Evolutionary conservation across 495 filamentous ascomycete genomes (phyloP), one percentile per base, ranked within the genome.

Genomic region (Aspergillus nidulans): DNA sequence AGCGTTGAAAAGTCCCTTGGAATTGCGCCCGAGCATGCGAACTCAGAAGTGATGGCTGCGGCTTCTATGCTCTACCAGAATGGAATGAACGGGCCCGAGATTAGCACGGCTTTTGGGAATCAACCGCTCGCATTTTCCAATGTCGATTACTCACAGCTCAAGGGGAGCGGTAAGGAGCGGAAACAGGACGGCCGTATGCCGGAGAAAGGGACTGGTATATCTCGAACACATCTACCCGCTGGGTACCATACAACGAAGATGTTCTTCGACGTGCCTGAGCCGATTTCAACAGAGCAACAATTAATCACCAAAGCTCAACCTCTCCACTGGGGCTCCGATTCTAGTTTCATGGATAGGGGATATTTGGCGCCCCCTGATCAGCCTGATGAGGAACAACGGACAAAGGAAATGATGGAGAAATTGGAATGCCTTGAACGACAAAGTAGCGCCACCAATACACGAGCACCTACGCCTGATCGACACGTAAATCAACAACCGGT

Each of bases 281-380:
- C 74, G 1, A 68, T 71, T 26, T 69, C 70, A 8, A 63, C 57
- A 18, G 74, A 76, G 36, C 70, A 72, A 50, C 74, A 76, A 55
- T 63, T 67, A 10, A 68, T 67, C 23, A 58, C 66, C 8, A 75
- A 74, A 52, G 64, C 62, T 19, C 68, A 71, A 13, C 63, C 66
- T 15, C 66, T 87, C 23, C 81, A 80, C 16, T 90, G 81, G 77
- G 86, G 86, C 18, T 86, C 86, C 0, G 86, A 90, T 68, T 62
- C 75, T 5, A 77, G 73, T 48, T 90, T 90, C 55, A 75, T 72
- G 58, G 69, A 73, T 10, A 77, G 81, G 58, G 77, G 76, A 16
- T 89, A 82, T 59, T 66, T 81, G 15, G 75, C 81, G 7, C 73
- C 69, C 3, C 72, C 78, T 3, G 72, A 77, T 25, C 74, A 79